Evolutionary conservation across 352 stramenopile genomes (phyloP).

Genomic region (Paralagenidium karlingii): DNA sequence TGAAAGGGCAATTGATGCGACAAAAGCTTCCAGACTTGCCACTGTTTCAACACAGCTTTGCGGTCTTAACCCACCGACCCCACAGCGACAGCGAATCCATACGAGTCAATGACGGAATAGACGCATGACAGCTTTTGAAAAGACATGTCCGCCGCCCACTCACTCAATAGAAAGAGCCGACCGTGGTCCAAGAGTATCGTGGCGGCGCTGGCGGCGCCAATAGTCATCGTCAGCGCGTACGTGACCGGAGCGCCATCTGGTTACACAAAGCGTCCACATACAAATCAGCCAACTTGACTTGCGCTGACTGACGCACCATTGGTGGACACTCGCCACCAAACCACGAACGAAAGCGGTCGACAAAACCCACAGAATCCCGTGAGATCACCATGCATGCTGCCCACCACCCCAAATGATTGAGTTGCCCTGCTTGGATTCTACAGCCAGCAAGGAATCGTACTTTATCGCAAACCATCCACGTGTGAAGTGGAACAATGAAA

Average conservation of each 20-base stretch:
- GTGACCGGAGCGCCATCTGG: slow-evolving; percentile 69
- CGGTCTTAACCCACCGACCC: slow-evolving; percentile 23
- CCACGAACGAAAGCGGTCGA: no score
- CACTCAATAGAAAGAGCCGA: slow-evolving; percentile 30
- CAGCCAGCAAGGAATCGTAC: no score
- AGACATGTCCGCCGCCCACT: no score
- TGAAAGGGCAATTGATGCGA: slow-evolving; percentile 65
- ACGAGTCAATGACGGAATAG: neutral
- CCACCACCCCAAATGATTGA: neutral
- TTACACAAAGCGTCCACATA: neutral
- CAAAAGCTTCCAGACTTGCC: slow-evolving; percentile 58
- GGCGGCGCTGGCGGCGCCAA: slow-evolving; percentile 50
- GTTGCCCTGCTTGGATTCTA: no score
- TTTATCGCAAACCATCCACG: no score
- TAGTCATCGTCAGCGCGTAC: slow-evolving; percentile 54
- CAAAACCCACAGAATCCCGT: neutral
- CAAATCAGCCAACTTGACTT: neutral
- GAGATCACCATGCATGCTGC: neutral
- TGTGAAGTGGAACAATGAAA: no score
- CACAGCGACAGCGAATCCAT: neutral
- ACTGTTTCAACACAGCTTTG: slow-evolving; percentile 33
- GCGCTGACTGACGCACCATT: no score
- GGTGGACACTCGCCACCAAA: no score
- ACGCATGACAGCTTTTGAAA: slow-evolving; percentile 1
- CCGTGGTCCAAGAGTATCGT: slow-evolving; percentile 51